Conservation (phyloP, 768 basidiomycete species). For the Cystobasidium ongulense region DNA sequence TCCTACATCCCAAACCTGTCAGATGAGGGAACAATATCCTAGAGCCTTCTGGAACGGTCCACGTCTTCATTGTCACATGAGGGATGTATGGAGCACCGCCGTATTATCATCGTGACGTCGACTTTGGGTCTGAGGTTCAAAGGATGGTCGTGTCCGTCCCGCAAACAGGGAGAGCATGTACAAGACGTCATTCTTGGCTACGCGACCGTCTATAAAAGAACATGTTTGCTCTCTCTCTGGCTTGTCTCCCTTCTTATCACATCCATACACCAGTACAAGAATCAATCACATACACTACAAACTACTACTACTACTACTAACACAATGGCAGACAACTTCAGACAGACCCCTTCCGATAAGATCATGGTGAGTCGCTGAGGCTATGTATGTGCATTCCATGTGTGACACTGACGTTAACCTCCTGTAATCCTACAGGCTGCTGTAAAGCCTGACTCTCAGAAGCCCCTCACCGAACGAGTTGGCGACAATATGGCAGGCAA, state of each 20-base stretch:
- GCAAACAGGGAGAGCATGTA: neutral
- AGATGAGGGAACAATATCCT: too few species aligned
- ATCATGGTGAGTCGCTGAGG: neutral
- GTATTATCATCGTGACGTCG: neutral
- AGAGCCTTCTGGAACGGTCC: neutral
- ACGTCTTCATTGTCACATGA: too few species aligned
- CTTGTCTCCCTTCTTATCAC: neutral
- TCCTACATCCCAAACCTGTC: too few species aligned
- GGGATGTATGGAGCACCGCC: neutral
- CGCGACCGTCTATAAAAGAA: neutral
- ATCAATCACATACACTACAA: neutral
- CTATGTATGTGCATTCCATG: neutral
- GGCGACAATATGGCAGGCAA: neutral
- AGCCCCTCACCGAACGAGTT: conserved; percentile 18
- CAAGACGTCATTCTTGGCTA: neutral
- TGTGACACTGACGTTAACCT: neutral
- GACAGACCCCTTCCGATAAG: conserved; percentile 20
- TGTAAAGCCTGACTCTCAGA: conserved; percentile 22
- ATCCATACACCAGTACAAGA: neutral
- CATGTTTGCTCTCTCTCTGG: neutral
- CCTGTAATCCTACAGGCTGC: neutral
- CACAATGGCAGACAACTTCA: conserved; percentile 27
- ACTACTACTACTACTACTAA: neutral
- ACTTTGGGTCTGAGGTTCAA: neutral
- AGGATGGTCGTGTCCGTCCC: neutral